Conservation (phyloP, 2,329 filamentous ascomycete genomes). For the Ciborinia camelliae region DNA sequence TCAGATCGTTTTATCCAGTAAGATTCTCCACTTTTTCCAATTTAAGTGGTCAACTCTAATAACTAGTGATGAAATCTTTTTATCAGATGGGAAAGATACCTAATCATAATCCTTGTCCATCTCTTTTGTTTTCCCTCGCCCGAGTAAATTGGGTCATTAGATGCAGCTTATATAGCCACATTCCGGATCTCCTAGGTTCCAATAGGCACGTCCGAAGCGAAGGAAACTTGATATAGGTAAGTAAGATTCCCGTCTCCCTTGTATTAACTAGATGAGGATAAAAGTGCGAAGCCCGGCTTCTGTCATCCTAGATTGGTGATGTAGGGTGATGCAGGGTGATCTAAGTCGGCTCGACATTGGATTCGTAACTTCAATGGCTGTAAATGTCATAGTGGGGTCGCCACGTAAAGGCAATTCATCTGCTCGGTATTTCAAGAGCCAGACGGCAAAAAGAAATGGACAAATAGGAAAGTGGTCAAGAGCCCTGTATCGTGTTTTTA, state of each 20-base stretch:
- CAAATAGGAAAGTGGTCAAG: neutral
- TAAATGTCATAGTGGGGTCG: neutral
- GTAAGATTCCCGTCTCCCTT: slow-evolving; percentile 1
- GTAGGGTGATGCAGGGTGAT: slow-evolving; percentile 8
- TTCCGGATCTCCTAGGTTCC: slow-evolving; percentile 7
- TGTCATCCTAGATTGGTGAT: neutral
- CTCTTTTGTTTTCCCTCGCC: neutral
- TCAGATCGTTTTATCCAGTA: slow-evolving; percentile 10
- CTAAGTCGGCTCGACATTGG: neutral
- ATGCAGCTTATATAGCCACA: neutral
- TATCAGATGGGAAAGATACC: slow-evolving; percentile 20
- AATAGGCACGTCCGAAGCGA: slow-evolving; percentile 10
- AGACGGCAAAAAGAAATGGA: neutral
- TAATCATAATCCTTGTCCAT: slow-evolving; percentile 16
- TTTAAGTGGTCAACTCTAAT: neutral
- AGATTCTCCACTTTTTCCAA: neutral
- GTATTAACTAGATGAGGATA: neutral
- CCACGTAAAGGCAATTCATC: slow-evolving; percentile 2
- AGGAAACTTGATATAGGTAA: neutral
- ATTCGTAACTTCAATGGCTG: slow-evolving; percentile 5
- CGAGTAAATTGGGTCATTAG: neutral
- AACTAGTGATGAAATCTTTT: slow-evolving; percentile 16
- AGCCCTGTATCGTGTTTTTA: neutral
- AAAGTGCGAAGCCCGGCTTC: neutral
- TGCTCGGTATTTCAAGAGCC: neutral